These are phyloP conservation scores for Chenopodium album DNA, from an alignment of 148 eudicot genomes.

Conservation along the genomic window DNA sequence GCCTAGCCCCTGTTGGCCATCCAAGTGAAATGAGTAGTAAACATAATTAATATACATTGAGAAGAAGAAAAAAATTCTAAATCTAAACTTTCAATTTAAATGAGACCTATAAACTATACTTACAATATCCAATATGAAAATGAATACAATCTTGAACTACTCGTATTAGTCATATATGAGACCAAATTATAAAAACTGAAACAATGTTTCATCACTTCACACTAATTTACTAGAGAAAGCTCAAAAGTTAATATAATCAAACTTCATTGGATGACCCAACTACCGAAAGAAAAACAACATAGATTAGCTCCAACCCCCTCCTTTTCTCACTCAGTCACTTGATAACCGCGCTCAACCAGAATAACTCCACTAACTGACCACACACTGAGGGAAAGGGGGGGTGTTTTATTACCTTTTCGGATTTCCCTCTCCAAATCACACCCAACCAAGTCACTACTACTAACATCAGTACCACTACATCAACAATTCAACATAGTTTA, in stretches of 20 bases:
- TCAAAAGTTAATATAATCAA: no score
- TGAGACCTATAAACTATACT: background rate
- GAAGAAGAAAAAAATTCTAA: background rate
- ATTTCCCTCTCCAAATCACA: no score
- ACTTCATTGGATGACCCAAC: background rate
- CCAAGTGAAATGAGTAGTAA: background rate
- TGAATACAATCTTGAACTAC: no score
- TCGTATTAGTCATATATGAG: no score
- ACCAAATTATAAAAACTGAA: no score
- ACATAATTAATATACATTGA: background rate
- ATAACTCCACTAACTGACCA: background rate
- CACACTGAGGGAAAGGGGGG: background rate
- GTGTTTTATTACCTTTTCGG: no score
- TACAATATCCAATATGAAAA: background rate
- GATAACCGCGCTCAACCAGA: background rate
- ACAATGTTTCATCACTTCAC: no score
- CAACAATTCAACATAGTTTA: background rate
- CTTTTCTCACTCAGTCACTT: background rate
- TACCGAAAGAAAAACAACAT: background rate
- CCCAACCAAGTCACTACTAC: no score
- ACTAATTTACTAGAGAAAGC: no score
- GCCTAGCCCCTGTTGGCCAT: constrained; percentile 50
- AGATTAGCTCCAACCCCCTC: no score
- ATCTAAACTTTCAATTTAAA: background rate
- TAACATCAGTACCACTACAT: no score